phyloP scores from a whole-genome alignment of 495 filamentous ascomycete genomes.

The Neurospora sp. region DNA sequence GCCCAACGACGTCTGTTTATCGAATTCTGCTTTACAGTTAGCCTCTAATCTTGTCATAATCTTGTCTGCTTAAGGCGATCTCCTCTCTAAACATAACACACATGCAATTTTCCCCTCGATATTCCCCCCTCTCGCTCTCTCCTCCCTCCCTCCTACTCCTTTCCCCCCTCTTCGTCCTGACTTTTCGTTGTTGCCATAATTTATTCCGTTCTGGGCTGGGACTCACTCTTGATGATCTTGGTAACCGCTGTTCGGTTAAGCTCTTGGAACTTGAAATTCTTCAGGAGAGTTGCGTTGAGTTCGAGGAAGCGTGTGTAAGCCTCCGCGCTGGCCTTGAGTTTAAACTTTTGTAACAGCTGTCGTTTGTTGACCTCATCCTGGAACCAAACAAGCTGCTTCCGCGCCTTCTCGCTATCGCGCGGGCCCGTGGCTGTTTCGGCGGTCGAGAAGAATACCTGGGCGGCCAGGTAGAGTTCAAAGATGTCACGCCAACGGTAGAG shows the following conservation, averaged over 20 bases:
- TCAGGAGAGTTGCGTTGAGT: constrained; percentile 54
- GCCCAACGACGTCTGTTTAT: constrained; percentile 65
- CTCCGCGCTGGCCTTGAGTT: constrained; percentile 41
- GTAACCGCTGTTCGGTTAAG: constrained; percentile 57
- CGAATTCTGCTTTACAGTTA: constrained; percentile 50
- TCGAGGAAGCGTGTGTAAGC: constrained; percentile 52
- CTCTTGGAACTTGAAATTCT: constrained; percentile 61
- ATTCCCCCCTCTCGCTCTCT: not conserved
- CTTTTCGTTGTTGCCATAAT: not conserved
- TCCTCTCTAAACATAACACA: not conserved
- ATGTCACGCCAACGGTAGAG: constrained; percentile 62
- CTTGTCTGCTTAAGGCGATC: not conserved
- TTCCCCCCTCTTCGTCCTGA: not conserved
- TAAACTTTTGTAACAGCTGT: constrained; percentile 45
- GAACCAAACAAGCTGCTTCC: constrained; percentile 48
- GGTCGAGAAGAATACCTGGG: constrained; percentile 63
- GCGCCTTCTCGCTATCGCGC: constrained; percentile 41
- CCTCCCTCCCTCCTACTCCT: not conserved
- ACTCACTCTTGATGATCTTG: constrained; percentile 70
- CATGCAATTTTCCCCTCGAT: not conserved
- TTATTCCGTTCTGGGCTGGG: not conserved
- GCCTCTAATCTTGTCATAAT: constrained; percentile 1
- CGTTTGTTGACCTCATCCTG: constrained; percentile 43
- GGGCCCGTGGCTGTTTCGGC: constrained; percentile 48
- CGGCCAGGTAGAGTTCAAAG: constrained; percentile 60